Conservation (phyloP, 1,139 yeast genomes). For the Hyphopichia pseudoburtonii region DNA sequence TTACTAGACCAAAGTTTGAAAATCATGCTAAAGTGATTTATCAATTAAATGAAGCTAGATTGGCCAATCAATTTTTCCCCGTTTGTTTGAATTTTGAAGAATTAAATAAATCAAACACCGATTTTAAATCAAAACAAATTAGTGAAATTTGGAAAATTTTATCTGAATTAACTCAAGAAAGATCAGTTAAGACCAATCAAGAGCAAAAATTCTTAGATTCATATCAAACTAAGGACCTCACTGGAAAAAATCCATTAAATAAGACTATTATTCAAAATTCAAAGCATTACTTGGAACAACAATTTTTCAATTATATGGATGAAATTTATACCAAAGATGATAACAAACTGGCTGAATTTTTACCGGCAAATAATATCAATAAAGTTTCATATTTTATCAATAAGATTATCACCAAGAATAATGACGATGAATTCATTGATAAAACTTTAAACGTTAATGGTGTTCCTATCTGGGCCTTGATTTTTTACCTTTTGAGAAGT, state of each 20-base stretch:
- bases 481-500: slow-evolving; percentile 80
- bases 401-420: slow-evolving; percentile 42
- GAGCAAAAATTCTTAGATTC: slow-evolving; percentile 49
- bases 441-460: slow-evolving; percentile 62
- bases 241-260: slow-evolving; percentile 31
- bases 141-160: slow-evolving; percentile 65
- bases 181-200: slow-evolving; percentile 31
- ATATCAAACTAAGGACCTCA: slow-evolving; percentile 22
- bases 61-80: slow-evolving; percentile 49
- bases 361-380: slow-evolving; percentile 66
- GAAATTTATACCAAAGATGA: slow-evolving; percentile 63
- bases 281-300: slow-evolving; percentile 64
- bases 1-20: slow-evolving; percentile 63
- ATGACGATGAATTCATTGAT: slow-evolving; percentile 23
- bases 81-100: slow-evolving; percentile 55
- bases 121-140: slow-evolving; percentile 61
- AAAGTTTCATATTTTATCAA: slow-evolving; percentile 70
- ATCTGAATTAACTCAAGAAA: slow-evolving; percentile 41
- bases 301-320: slow-evolving; percentile 75
- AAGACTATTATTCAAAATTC: slow-evolving; percentile 57
- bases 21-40: slow-evolving; percentile 70
- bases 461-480: slow-evolving; percentile 87
- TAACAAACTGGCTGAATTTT: slow-evolving; percentile 49
- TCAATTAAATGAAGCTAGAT: slow-evolving; percentile 68
- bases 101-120: slow-evolving; percentile 49